These are phyloP conservation scores for Fusarium beomiforme DNA, from an alignment of 2,329 filamentous ascomycete genomes.

Conservation along the genomic window DNA sequence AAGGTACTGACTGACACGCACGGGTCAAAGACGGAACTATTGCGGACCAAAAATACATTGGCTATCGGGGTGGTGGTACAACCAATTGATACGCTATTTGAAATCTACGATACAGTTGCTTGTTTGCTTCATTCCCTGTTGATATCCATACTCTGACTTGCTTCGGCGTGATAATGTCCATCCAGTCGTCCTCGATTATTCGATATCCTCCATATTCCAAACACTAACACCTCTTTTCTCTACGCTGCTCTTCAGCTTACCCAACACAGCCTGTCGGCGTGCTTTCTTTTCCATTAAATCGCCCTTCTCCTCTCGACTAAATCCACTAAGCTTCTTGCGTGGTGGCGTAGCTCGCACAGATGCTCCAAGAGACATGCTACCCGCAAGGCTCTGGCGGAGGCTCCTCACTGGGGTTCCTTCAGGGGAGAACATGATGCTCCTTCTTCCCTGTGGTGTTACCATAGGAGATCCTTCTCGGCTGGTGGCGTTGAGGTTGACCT, in stretches of 20 bases:
- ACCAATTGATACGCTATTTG: conserved; percentile 44
- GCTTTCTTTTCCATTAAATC: conserved; percentile 64
- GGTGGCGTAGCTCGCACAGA: conserved; percentile 57
- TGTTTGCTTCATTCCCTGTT: conserved; percentile 31
- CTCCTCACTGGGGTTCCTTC: conserved; percentile 54
- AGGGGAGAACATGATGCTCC: conserved; percentile 55
- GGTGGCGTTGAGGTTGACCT: conserved; percentile 64
- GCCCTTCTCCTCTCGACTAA: conserved; percentile 67
- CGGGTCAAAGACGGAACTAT: background rate
- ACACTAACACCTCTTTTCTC: conserved; percentile 61
- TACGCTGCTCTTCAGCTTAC: conserved; percentile 61
- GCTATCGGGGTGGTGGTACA: conserved; percentile 9
- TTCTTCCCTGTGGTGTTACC: conserved; percentile 51
- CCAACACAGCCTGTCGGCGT: conserved; percentile 63
- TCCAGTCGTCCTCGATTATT: conserved; percentile 45
- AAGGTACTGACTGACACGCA: background rate
- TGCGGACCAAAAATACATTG: conserved; percentile 16
- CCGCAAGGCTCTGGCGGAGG: conserved; percentile 53
- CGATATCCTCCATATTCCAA: conserved; percentile 60
- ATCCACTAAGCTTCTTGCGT: conserved; percentile 70
- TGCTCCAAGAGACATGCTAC: conserved; percentile 54
- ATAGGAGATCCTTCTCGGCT: conserved; percentile 57
- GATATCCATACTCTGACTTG: conserved; percentile 13
- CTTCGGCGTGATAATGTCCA: background rate
- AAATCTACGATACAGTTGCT: conserved; percentile 43